phyloP scores from a whole-genome alignment of 129 eudicot genomes.

The Flaveria ramosissima region DNA sequence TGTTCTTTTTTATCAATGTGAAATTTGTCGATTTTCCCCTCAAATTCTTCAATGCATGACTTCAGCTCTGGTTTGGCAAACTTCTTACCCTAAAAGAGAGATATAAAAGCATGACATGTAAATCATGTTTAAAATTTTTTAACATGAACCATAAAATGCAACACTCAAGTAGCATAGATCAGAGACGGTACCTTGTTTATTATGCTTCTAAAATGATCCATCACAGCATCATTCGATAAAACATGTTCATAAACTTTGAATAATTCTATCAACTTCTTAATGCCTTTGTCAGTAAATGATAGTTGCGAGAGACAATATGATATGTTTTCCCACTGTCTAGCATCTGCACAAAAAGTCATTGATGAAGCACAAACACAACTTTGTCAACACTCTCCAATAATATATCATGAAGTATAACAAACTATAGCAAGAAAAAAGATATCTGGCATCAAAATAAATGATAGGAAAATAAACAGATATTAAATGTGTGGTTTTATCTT shows the following conservation, averaged over 20 bases:
- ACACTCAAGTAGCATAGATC: not conserved
- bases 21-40: conserved; percentile 69
- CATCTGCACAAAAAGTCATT: conserved; percentile 56
- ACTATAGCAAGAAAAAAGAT: not conserved
- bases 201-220: conserved; percentile 82
- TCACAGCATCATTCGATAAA: conserved; percentile 74
- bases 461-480: not conserved
- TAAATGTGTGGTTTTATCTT: not conserved
- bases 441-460: not conserved
- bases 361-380: conserved; percentile 11
- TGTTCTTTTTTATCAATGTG: conserved; percentile 89
- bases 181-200: conserved; percentile 69
- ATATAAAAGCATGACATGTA: conserved; percentile 4
- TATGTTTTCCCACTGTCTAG: conserved; percentile 83
- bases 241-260: conserved; percentile 86
- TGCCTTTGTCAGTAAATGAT: conserved; percentile 89
- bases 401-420: not conserved
- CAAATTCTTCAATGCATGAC: conserved; percentile 81
- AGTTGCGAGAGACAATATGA: conserved; percentile 95
- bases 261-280: conserved; percentile 80
- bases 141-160: not conserved
- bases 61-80: conserved; percentile 92
- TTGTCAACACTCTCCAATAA: conserved; percentile 15
- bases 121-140: not conserved
- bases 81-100: conserved; percentile 68